Conservation (phyloP, 1,284 basidiomycete genomes). For the Sanghuangporus baumii region DNA sequence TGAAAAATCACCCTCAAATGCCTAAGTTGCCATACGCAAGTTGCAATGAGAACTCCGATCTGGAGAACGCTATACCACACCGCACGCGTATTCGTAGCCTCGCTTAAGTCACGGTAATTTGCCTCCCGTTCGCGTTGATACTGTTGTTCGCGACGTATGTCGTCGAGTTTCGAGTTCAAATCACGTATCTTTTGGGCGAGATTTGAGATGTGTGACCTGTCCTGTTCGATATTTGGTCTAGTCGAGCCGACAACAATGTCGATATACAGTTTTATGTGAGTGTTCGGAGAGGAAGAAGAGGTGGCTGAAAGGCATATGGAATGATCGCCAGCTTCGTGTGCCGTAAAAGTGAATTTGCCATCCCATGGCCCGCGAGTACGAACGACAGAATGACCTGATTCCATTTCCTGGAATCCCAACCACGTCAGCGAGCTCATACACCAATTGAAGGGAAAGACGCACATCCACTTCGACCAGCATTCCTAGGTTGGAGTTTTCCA, state of each 20-base stretch:
- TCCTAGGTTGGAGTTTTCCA: constrained; percentile 73
- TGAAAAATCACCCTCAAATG: constrained; percentile 73
- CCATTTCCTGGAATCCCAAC: constrained; percentile 57
- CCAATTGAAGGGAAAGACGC: constrained; percentile 28
- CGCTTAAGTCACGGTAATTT: constrained; percentile 87
- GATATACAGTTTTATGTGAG: constrained; percentile 92
- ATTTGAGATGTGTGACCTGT: constrained; percentile 83
- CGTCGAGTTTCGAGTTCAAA: constrained; percentile 88
- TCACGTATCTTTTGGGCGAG: constrained; percentile 85
- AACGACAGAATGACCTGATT: constrained; percentile 71
- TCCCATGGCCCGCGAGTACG: constrained; percentile 86
- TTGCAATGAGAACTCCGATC: constrained; percentile 77
- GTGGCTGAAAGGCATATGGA: constrained; percentile 93
- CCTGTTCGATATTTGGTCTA: constrained; percentile 78
- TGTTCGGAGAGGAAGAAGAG: constrained; percentile 68
- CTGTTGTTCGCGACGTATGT: constrained; percentile 93
- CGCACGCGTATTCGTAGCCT: constrained; percentile 82
- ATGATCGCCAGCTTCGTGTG: constrained; percentile 95
- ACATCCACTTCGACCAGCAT: constrained; percentile 91
- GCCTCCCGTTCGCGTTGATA: constrained; percentile 95
- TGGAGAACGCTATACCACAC: constrained; percentile 93
- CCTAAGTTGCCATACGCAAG: constrained; percentile 90
- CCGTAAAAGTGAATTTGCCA: constrained; percentile 95
- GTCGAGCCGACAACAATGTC: constrained; percentile 89
- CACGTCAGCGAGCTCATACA: constrained; percentile 5